Conservation (phyloP, 2,329 filamentous ascomycete species). For the Pseudogymnoascus sp. region DNA sequence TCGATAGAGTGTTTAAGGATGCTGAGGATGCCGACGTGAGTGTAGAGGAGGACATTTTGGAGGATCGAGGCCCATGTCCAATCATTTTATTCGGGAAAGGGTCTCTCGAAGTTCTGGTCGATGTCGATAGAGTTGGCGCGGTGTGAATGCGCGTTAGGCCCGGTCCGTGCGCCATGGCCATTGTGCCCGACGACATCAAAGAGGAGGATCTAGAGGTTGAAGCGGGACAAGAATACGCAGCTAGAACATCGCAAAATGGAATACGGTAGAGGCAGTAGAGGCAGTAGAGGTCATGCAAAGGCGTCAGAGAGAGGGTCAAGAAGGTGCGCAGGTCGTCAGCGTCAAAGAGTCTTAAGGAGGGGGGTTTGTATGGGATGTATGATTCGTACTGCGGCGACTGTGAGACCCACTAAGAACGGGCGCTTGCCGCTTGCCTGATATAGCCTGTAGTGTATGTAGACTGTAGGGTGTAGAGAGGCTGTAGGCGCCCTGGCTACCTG, state of each 20-base stretch:
- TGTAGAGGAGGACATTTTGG: slow-evolving; percentile 51
- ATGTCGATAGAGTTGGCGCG: slow-evolving; percentile 9
- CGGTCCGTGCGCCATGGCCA: slow-evolving; percentile 10
- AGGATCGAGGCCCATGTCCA: slow-evolving; percentile 40
- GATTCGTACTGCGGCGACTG: neutral
- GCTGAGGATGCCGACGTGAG: slow-evolving; percentile 18
- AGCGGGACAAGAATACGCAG: neutral
- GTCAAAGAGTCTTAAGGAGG: neutral
- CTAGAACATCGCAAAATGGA: neutral
- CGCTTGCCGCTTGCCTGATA: neutral
- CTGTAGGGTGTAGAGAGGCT: neutral
- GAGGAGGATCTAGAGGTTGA: neutral
- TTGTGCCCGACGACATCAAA: slow-evolving; percentile 7
- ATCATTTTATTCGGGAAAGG: slow-evolving; percentile 8
- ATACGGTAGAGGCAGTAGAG: too few species aligned
- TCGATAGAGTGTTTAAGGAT: slow-evolving; percentile 27
- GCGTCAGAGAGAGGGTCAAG: neutral
- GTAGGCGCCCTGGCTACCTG: neutral
- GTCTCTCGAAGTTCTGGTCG: slow-evolving; percentile 9
- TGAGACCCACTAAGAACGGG: slow-evolving; percentile 7
- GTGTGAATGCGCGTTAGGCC: slow-evolving; percentile 10
- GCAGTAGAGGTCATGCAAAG: neutral
- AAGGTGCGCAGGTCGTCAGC: neutral
- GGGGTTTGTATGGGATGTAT: neutral
- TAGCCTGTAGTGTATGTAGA: neutral